Percentiles rank a stretch among this genome's conserved stretches.
Conservation (phyloP, 345 rosid species). For the Pistacia integerrima region DNA sequence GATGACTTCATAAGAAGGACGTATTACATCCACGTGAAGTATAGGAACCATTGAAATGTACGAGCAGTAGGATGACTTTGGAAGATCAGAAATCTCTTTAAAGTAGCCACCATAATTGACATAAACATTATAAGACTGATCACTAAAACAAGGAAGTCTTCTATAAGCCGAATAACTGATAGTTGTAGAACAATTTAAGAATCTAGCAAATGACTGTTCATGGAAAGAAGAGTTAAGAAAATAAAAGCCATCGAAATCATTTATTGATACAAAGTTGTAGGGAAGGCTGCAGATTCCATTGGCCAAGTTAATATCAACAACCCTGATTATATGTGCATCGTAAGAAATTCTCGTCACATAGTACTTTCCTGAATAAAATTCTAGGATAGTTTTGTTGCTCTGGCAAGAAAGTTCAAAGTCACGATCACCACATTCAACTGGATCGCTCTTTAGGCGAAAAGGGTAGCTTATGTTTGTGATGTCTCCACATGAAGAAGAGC, state of each 20-base stretch:
- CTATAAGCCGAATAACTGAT: conserved; percentile 22
- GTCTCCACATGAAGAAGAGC: too few species aligned
- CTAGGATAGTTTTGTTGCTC: conserved; percentile 15
- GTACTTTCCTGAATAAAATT: too few species aligned
- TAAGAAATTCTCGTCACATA: too few species aligned
- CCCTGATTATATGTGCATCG: too few species aligned
- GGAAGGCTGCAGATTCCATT: too few species aligned
- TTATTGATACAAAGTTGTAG: too few species aligned
- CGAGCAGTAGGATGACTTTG: conserved; percentile 23
- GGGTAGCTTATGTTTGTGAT: too few species aligned
- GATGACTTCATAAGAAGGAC: conserved; percentile 29
- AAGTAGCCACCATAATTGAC: conserved; percentile 27
- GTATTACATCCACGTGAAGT: conserved; percentile 22
- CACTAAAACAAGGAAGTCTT: conserved; percentile 9
- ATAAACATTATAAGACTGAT: not conserved
- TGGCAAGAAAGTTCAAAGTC: not conserved
- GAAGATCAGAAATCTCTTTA: conserved; percentile 15
- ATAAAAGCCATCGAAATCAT: too few species aligned
- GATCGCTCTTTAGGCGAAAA: too few species aligned
- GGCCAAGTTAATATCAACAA: too few species aligned
- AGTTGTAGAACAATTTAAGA: conserved; percentile 30
- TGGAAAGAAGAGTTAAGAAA: too few species aligned
- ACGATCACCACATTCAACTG: too few species aligned
- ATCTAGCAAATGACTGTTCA: not conserved
- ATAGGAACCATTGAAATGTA: conserved; percentile 36